Base-by-base conservation (phyloP, 1,284 basidiomycete genomes). In the Puccinia coronata region DNA sequence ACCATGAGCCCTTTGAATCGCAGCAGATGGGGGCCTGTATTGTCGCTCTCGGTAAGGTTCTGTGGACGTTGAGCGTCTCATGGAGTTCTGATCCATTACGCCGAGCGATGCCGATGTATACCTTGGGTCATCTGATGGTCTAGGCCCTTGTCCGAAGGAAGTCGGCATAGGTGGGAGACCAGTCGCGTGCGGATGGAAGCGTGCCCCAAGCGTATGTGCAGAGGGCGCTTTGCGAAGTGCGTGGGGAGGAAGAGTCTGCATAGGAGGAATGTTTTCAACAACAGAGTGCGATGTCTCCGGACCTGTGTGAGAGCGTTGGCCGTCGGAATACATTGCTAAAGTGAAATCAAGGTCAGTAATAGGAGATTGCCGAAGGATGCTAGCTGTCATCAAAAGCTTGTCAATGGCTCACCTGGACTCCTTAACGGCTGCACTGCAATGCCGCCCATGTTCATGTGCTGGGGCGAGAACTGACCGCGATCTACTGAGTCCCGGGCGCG, bases 141-240 rank as follows among this genome's bases (percentile, higher is more conserved):
- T 9, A 16, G 51, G 34, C 36, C 49, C 39, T 39, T 0, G 47
- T 25, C 47, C 41, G 20, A 47, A n/a, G 14, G 47, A 2, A 9
- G n/a, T 69, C 12, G 76, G 76, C 43, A 69, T 43, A 43, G 76
- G 76, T 3, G 76, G 76, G 18, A 51, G 61, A 41, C 65, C 28
- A n/a, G 36, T n/a, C 41, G 20, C 8, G 25, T 43, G 28, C 16
- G 59, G 61, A 59, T 61, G 11, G 31, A 47, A 43, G n/a, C 43
- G 59, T 49, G 53, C 43, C 14, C 77, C 77, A n/a, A 80, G 77
- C 16, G 67, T 23, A 39, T 71, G 65, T 18, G 77, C 77, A n/a
- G 77, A 80, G 20, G 77, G 77, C n/a, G 67, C 67, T 71, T 80
- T 80, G 25, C 77, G 77, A 23, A 59, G 36, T 14, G 72, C 31